Base-by-base conservation (phyloP, 768 basidiomycete species). In the Amanita subjunquillea region DNA sequence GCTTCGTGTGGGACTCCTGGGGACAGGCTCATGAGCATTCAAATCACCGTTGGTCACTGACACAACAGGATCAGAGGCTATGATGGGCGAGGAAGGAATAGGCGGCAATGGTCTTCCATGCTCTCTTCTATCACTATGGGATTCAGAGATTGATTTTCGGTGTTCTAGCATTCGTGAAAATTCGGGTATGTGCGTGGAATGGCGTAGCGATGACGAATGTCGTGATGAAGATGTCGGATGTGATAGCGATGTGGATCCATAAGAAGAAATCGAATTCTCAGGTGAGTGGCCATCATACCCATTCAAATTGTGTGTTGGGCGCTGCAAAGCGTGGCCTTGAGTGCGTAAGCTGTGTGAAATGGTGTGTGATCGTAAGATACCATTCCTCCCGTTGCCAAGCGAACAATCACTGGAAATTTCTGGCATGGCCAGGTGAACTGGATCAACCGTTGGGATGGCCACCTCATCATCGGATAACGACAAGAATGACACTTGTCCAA, bases 101-200 rank as follows among this genome's bases (percentile, higher is more conserved):
- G 43, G 51, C 13, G 51, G 51, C 20, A 53, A 46, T 17, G 51
- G 51, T 42, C 51, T 44, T 29, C n/a, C 29, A 36, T 39, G 8
- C 7, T 20, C 30, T 36, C 39, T 25, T 38, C 43, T 45, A 27
- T 23, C 22, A 17, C 32, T 20, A n/a, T 43, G 34, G n/a, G 50
- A 15, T 20, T 51, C 50, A 2, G 20, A 42, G 13, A 51, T 44
- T 22, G 51, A 46, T 22, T 53, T 53, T 15, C 23, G 45, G 51
- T 53, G 43, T 53, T 53, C 51, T 42, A 44, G 8, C 27, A 10
- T 27, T 53, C 44, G 51, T 15, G 43, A 17, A 8, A 36, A 34
- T 4, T 25, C 23, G 15, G 51, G 51, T 45, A 45, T 53, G n/a
- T 25, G 39, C 7, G 30, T 2, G 17, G 43, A 8, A 25, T 22